Evolutionary conservation across 306 rosid genomes (phyloP), one percentile per base, ranked within the genome.

Genomic region (Dryas alaskensis): DNA sequence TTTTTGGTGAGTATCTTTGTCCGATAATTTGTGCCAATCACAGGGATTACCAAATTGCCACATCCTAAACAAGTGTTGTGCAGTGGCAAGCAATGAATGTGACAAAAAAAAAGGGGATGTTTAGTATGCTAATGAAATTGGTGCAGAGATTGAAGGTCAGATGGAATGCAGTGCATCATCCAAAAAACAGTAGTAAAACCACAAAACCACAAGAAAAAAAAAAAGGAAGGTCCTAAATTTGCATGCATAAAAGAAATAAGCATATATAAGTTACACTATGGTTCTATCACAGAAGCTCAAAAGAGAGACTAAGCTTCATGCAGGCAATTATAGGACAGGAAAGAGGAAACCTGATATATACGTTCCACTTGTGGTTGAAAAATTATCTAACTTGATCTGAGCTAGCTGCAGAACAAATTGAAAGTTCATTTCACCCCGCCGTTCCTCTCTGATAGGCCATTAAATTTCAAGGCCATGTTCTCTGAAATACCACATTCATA

Each of bases 291-390:
- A 44, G 47, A 40, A 59, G 44, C 47, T 72, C 44, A 45, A 45
- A 27, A 25, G 44, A 72, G 67, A 45, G 40, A 58, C 14, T 2
- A 2, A 12, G n/a, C 75, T 42, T 19, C 53, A 44, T 22, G 8
- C 3, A 45, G 45, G 16, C 48, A 74, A 51, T 7, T 12, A 13
- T 19, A 44, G 13, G 73, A 65, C 49, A 75, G 14, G 12, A 59
- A 55, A 16, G 65, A 54, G 79, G 66, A 65, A 47, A 75, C 73
- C 71, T 16, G 71, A 43, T 46, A 10, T 39, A 65, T 11, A 54
- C 44, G 51, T 13, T 62, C 31, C 48, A 65, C 53, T 65, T 43
- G n/a, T 27, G 67, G 48, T 62, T 2, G 27, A 62, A 62, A 62
- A 40, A 42, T 40, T 16, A 61, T 61, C 46, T 40, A 67, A 13